Conservation (phyloP, 2,329 filamentous ascomycete genomes). For the Fusarium oxysporum region DNA sequence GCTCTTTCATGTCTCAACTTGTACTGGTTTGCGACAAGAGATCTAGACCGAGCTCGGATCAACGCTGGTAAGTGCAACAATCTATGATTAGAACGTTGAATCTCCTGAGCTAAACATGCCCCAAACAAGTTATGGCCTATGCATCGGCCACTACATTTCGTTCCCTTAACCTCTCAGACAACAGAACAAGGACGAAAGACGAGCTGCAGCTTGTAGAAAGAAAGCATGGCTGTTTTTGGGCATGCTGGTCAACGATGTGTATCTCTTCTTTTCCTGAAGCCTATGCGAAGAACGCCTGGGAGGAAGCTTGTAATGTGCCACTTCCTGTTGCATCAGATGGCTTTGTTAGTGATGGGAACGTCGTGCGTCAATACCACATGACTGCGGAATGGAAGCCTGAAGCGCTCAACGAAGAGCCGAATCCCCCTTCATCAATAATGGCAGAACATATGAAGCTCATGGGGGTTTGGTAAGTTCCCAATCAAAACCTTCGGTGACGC, state of each 20-base stretch:
- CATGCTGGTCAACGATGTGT: background rate
- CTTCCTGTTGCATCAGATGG: background rate
- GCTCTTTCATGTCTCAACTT: background rate
- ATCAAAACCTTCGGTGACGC: fast-evolving
- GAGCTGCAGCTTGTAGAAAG: background rate
- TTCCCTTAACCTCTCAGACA: fast-evolving
- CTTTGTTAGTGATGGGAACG: background rate
- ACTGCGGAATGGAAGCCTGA: background rate
- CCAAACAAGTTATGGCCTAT: background rate
- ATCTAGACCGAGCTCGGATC: background rate
- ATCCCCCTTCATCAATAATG: background rate
- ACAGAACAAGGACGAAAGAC: fast-evolving
- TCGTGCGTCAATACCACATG: background rate
- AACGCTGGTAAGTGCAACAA: background rate
- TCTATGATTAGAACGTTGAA: fast-evolving
- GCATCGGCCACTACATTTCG: background rate
- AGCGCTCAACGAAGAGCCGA: fast-evolving
- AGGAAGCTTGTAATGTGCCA: background rate
- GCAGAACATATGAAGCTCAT: background rate
- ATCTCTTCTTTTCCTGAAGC: background rate
- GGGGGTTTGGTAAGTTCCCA: background rate
- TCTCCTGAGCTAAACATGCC: background rate
- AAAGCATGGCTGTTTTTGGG: background rate
- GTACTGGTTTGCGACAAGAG: background rate
- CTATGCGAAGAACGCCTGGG: background rate